Base-by-base conservation (phyloP, 345 rosid species). In the Citrus trifoliata region DNA sequence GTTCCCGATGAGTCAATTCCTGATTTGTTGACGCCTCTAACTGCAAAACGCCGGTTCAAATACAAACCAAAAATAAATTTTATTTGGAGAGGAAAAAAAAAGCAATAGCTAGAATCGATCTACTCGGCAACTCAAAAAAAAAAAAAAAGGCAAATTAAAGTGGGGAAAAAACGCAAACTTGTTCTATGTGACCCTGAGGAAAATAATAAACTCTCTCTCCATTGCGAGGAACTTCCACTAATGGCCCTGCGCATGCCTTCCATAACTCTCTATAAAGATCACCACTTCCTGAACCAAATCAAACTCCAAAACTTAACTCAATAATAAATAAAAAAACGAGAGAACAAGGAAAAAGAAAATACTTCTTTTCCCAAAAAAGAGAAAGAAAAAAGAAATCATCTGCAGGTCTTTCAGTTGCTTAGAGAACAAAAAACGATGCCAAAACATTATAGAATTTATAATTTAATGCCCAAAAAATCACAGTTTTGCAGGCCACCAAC, bases 11-110 rank as follows among this genome's bases (percentile, higher is more conserved):
- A 48, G 82, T 81, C 73, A 88, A 83, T 79, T 91, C 97, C 70
- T 92, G 97, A 84, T 89, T 89, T 40, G 91, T 91, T 10, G 99
- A 93, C n/a, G 94, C 97, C 75, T 91, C 95, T 70, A 94, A 87
- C 98, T 96, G 83, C 83, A 74, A 22, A 80, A 76, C 40, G 33
- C 73, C 25, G 66, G 74, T 12, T 33, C 75, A 68, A 18, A 87
- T 58, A 48, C 73, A 85, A 48, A 46, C 38, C 55, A 16, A 73
- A 74, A 56, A 19, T 25, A 6, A 6, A 70, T 16, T 25, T 19
- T 40, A 40, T 40, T 40, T 10, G 46, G 42, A 7, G 40, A 33
- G 6, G 0, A 37, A 38, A 61, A 24, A 51, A 27, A 24, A 64
- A 25, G 24, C 22, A 60, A 61, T 42, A 73, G 37, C 22, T 30